Percentiles rank a stretch among this genome's conserved stretches.
Evolutionary conservation across 2,329 filamentous ascomycete species (phyloP).

Genomic region (Huntiella abstrusa): DNA sequence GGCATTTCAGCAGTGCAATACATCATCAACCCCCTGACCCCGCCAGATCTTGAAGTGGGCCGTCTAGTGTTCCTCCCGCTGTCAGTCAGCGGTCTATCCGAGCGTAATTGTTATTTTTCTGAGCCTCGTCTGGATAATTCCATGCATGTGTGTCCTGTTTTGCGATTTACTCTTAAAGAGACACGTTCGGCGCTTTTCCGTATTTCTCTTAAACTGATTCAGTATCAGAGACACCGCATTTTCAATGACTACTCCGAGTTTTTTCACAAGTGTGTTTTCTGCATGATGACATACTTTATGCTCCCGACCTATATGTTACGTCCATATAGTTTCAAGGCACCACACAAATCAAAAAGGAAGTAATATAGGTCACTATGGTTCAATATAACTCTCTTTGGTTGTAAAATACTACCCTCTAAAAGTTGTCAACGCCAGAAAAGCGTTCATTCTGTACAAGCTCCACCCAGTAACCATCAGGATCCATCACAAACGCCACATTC

Average conservation of each 20-base stretch:
- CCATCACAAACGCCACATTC: conserved; percentile 79
- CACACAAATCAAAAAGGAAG: neutral
- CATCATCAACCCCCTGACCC: conserved; percentile 7
- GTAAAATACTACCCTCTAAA: conserved; percentile 24
- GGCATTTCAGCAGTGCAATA: conserved; percentile 4
- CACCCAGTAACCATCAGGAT: conserved; percentile 76
- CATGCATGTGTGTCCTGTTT: conserved; percentile 4
- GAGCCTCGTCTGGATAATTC: conserved; percentile 1
- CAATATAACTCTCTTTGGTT: neutral
- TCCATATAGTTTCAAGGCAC: neutral
- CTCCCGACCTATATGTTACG: conserved; percentile 1
- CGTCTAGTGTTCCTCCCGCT: conserved; percentile 8
- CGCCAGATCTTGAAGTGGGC: conserved; percentile 9
- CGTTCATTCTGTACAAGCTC: conserved; percentile 63
- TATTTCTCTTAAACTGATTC: conserved; percentile 4
- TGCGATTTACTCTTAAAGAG: conserved; percentile 1
- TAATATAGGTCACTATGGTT: neutral
- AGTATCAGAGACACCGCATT: conserved; percentile 7
- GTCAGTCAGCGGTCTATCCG: conserved; percentile 2
- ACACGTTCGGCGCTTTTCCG: conserved; percentile 5
- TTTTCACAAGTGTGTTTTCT: conserved; percentile 10
- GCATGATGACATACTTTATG: conserved; percentile 7
- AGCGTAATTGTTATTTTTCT: neutral
- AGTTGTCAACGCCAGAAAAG: conserved; percentile 34
- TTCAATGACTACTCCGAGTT: conserved; percentile 10